These are phyloP conservation scores for Pichia sp. DNA, from an alignment of 1,139 yeast species.

Conservation along the genomic window DNA sequence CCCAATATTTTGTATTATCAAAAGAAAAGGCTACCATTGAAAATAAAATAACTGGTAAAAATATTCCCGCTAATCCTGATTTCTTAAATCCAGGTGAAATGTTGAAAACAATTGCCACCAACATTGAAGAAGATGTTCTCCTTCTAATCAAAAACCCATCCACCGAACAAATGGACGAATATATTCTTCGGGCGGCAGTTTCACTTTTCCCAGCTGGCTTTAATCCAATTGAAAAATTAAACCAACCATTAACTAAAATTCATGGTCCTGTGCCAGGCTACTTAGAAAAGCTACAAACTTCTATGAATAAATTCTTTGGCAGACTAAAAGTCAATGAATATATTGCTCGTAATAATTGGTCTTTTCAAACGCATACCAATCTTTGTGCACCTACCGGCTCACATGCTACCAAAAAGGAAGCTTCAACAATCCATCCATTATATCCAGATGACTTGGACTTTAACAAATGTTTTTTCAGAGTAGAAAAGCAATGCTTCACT, in stretches of 20 bases:
- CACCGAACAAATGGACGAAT: slow-evolving; percentile 43
- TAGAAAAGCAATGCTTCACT: slow-evolving; percentile 57
- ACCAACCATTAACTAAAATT: slow-evolving; percentile 45
- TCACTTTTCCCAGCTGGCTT: slow-evolving; percentile 75
- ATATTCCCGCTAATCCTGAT: slow-evolving; percentile 31
- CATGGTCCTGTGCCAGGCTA: slow-evolving; percentile 65
- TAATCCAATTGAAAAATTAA: slow-evolving; percentile 51
- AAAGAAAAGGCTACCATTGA: slow-evolving; percentile 28
- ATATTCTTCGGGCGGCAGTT: slow-evolving; percentile 56
- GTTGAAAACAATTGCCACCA: slow-evolving; percentile 38
- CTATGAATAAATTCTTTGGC: slow-evolving; percentile 58
- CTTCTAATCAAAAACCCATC: slow-evolving; percentile 46
- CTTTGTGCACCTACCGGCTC: slow-evolving; percentile 43
- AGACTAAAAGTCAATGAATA: slow-evolving; percentile 45
- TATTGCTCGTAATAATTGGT: slow-evolving; percentile 57
- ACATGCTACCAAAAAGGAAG: slow-evolving; percentile 20
- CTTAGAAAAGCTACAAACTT: slow-evolving; percentile 43
- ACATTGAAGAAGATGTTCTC: slow-evolving; percentile 65
- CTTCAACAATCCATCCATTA: slow-evolving; percentile 29
- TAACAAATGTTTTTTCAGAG: slow-evolving; percentile 48
- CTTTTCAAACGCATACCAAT: slow-evolving; percentile 50
- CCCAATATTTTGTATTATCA: slow-evolving; percentile 32
- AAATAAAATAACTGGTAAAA: slow-evolving; percentile 39
- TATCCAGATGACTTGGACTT: slow-evolving; percentile 46
- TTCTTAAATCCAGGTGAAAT: slow-evolving; percentile 30